phyloP scores from a whole-genome alignment of 805 yeast species.

The Candida nanaspora region DNA sequence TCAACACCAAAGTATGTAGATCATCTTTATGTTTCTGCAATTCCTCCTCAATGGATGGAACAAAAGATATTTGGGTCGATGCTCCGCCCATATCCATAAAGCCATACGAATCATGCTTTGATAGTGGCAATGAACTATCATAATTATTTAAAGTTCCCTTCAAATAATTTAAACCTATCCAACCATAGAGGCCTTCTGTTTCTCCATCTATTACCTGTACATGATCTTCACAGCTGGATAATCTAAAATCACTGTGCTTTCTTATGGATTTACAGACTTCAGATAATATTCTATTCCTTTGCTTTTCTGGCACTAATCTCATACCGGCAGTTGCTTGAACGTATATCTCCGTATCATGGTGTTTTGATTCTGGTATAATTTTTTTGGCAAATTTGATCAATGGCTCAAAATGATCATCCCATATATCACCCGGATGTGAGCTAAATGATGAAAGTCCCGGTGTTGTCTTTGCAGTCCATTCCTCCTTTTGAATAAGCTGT shows the following conservation, averaged over 20 bases:
- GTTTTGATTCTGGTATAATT: constrained; percentile 58
- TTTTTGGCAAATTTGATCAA: constrained; percentile 62
- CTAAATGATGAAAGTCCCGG: constrained; percentile 82
- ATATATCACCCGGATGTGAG: constrained; percentile 46
- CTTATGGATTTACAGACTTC: constrained; percentile 55
- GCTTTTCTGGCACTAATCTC: constrained; percentile 60
- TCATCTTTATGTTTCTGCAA: constrained; percentile 64
- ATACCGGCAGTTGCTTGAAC: constrained; percentile 97
- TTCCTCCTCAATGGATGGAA: constrained; percentile 61
- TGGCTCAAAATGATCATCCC: constrained; percentile 62
- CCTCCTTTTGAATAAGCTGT: constrained; percentile 48
- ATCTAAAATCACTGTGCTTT: constrained; percentile 46
- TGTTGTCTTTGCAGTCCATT: constrained; percentile 64
- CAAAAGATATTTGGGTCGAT: constrained; percentile 91
- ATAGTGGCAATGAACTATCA: constrained; percentile 19
- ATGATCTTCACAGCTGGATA: constrained; percentile 59
- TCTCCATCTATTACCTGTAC: constrained; percentile 89
- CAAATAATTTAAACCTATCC: constrained; percentile 87
- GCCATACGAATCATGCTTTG: constrained; percentile 52
- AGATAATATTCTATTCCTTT: constrained; percentile 45
- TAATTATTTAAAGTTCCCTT: constrained; percentile 55
- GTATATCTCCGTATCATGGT: constrained; percentile 71
- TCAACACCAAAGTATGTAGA: constrained; percentile 55
- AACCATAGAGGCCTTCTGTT: constrained; percentile 91
- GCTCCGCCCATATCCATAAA: constrained; percentile 99